Base-by-base conservation (phyloP, 1,284 basidiomycete genomes). In the Flammula alnicola region DNA sequence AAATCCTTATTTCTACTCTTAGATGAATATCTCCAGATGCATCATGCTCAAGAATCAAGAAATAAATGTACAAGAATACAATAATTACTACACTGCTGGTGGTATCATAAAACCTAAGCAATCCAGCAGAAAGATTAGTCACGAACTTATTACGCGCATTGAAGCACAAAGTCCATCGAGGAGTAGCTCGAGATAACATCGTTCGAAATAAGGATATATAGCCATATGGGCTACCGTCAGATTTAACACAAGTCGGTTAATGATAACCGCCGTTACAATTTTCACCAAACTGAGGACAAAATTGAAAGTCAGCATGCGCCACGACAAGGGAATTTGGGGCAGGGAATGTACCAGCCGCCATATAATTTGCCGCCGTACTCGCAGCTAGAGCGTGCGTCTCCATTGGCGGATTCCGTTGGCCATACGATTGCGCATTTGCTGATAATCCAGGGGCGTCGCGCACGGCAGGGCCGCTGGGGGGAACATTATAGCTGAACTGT, bases 401-500 rank as follows among this genome's bases (percentile, higher is more conserved):
- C 44, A 56, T 66, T 53, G 61, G 37, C 32, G 58, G 46, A 44
- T 57, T 32, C 41, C 64, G 52, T 38, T 56, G 53, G 52, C 49
- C 49, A 51, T 59, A 59, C 53, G 40, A 39, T 35, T 37, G 44
- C 27, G 55, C 45, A 19, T 38, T 47, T 19, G 46, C 41, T n/a
- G 45, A 56, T 23, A 65, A 44, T 10, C 36, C 42, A 33, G 60
- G 49, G 35, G 52, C 51, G 50, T 67, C 63, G 20, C 61, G 61
- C 17, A 69, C 59, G 32, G 60, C n/a, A n/a, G 68, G 53, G 23
- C 56, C 58, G 25, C 61, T 46, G 19, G 66, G 49, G 11, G 71
- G 70, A 14, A 63, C 65, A 38, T 68, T 67, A 58, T 74, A 75
- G 51, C 58, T 67, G 58, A 75, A 76, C 39, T 74, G 74, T 43